Percentiles rank a stretch among this genome's conserved stretches.
phyloP scores from a whole-genome alignment of 2,329 filamentous ascomycete species.

The Alternaria infectoria region DNA sequence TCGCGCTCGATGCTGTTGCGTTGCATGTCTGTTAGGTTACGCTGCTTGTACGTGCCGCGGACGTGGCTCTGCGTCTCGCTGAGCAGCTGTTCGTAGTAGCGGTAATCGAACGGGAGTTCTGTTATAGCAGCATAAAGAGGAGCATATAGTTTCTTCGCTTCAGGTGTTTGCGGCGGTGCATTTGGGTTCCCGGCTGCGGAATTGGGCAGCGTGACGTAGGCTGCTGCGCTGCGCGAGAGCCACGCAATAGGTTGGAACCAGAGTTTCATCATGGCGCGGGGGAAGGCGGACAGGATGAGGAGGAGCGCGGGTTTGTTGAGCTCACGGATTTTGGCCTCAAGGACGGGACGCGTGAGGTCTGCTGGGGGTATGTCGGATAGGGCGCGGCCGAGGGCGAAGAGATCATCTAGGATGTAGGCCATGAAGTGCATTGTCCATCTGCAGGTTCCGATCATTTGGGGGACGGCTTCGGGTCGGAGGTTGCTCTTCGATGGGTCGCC shows the following conservation, averaged over 20 bases:
- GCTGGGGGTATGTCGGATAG: conserved; percentile 27
- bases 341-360: conserved; percentile 46
- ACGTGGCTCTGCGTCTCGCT: conserved; percentile 71
- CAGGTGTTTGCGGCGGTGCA: conserved; percentile 51
- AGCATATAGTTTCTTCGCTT: conserved; percentile 54
- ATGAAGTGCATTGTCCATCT: conserved; percentile 77
- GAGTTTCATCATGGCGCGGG: conserved; percentile 47
- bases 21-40: conserved; percentile 52
- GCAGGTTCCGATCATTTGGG: conserved; percentile 67
- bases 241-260: conserved; percentile 42
- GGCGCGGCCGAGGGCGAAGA: conserved; percentile 45
- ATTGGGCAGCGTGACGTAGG: conserved; percentile 39
- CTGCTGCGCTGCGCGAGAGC: conserved; percentile 35
- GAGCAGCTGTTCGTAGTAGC: conserved; percentile 56
- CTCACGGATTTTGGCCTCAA: conserved; percentile 33
- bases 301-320: conserved; percentile 46
- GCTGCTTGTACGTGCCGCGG: conserved; percentile 60
- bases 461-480: conserved; percentile 41
- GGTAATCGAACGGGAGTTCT: conserved; percentile 53
- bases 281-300: conserved; percentile 43
- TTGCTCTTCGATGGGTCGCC: conserved; percentile 57
- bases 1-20: conserved; percentile 59
- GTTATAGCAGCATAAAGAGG: conserved; percentile 41
- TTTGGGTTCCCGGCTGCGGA: conserved; percentile 43
- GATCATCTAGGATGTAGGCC: conserved; percentile 61